Base-by-base conservation (phyloP, 164 flowering plant species). In the Taxillus chinensis region DNA sequence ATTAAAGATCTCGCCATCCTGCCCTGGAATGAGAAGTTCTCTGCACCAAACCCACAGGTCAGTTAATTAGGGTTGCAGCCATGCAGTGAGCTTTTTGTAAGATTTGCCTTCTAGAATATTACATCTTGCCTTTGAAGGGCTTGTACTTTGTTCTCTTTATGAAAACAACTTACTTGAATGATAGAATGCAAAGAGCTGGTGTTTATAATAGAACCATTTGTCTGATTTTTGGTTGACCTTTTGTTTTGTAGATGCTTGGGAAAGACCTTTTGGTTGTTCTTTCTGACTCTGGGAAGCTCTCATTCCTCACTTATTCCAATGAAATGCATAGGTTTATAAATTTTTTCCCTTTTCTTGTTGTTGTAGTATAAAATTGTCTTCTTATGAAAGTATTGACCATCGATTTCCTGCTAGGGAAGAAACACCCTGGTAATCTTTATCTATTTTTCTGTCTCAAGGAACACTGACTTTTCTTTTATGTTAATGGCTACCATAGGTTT, bases 221-320 rank as follows among this genome's bases (percentile, higher is more conserved):
- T 63, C 15, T 64, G 39, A 54, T 4, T 17, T 7, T 9, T 54
- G 5, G 3, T 4, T 17, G 46, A 8, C 46, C 43, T 70, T 61
- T 69, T 64, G 12, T 55, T 41, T 37, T 65, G 62, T 71, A 90
- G 96, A 72, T 74, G 69, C 68, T 45, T 51, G 91, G 87, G 54
- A 90, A 75, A 65, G 97, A 95, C 72, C 79, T 84, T 43, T 69
- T 90, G 78, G 75, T 83, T 64, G 84, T 84, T 67, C 67, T 87
- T 62, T 93, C 99, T 41, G 99, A 93, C 81, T 93, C 97, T 59
- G 97, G 97, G 64, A 87, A 84, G 78, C 92, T 93, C 41, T 82
- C 97, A 54, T 77, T 93, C 73, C 88, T 93, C 48, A 41, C 85
- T 41, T 93, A 89, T 78, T 80, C 82, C 82, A 79, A 78, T 61